Percentiles rank a stretch among this genome's conserved stretches.
These are phyloP conservation scores for Arabidopsis suecica DNA, from an alignment of 345 rosid genomes.

Conservation along the genomic window DNA sequence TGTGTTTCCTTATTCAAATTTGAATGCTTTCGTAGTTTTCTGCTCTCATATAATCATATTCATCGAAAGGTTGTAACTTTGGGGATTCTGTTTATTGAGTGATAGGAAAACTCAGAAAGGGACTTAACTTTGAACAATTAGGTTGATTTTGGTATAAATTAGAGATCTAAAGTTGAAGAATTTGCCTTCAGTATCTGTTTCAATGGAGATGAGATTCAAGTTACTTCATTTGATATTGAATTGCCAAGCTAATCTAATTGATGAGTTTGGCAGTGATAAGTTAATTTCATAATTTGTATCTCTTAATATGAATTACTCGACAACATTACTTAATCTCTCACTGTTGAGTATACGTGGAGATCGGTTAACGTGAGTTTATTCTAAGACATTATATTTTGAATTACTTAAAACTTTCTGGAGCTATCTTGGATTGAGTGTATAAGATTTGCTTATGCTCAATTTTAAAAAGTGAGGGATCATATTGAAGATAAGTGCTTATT, in stretches of 20 bases:
- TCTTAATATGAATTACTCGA: background rate
- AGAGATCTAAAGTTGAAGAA: constrained; percentile 5
- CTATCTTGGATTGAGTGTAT: constrained; percentile 15
- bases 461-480: background rate
- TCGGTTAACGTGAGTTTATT: constrained; percentile 4
- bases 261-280: constrained; percentile 1
- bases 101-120: background rate
- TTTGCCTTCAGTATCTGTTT: background rate
- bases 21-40: constrained; percentile 6
- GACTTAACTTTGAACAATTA: constrained; percentile 32
- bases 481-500: background rate
- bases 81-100: constrained; percentile 5
- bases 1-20: background rate
- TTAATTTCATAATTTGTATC: background rate
- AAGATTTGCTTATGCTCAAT: constrained; percentile 21
- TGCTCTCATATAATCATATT: background rate
- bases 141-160: constrained; percentile 11
- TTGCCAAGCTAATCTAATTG: background rate
- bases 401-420: background rate
- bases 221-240: constrained; percentile 12
- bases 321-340: background rate
- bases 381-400: background rate
- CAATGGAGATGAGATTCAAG: background rate
- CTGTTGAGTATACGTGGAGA: constrained; percentile 7
- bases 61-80: constrained; percentile 4